A percentile compares a stretch with the other conserved stretches of the same genome.
These are phyloP conservation scores for Pseudogymnoascus sp. DNA, from an alignment of 2,329 filamentous ascomycete species.

Conservation along the genomic window DNA sequence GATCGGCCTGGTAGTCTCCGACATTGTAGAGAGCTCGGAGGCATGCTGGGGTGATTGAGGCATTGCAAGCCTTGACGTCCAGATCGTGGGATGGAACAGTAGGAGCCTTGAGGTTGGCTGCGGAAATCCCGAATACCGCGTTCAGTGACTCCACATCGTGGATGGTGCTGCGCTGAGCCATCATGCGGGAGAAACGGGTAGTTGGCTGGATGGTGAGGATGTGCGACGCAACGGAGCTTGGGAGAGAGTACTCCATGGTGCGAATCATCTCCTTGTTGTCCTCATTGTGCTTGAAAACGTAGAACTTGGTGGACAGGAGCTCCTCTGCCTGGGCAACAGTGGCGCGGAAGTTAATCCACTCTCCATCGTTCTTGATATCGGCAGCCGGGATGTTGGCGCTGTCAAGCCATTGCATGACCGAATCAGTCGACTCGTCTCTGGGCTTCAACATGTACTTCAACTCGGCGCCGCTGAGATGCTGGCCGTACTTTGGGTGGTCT, in stretches of 20 bases:
- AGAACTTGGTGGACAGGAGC: constrained; percentile 25
- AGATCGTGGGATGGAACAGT: constrained; percentile 11
- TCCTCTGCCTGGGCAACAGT: constrained; percentile 23
- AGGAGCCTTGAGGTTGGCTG: neutral
- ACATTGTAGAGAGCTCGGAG: constrained; percentile 30
- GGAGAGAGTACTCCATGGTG: constrained; percentile 35
- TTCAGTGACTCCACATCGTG: neutral
- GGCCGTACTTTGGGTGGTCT: constrained; percentile 39
- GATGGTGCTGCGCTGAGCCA: neutral
- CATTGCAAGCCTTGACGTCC: constrained; percentile 25
- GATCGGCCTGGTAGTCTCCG: constrained; percentile 41
- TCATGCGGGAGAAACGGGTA: constrained; percentile 29
- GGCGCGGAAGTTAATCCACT: constrained; percentile 23
- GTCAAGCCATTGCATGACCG: constrained; percentile 39
- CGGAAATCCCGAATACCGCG: constrained; percentile 7
- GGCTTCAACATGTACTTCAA: constrained; percentile 38
- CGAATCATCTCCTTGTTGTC: constrained; percentile 26
- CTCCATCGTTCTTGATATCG: constrained; percentile 31
- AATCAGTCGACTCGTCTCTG: constrained; percentile 29
- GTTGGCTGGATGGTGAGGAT: constrained; percentile 37
- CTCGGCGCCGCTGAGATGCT: constrained; percentile 39
- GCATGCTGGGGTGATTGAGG: constrained; percentile 29
- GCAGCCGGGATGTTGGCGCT: constrained; percentile 15
- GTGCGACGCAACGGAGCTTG: constrained; percentile 28
- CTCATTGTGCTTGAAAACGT: constrained; percentile 22